These are phyloP conservation scores for Aureobasidium melanogenum DNA, from an alignment of 2,329 filamentous ascomycete genomes.

Conservation along the genomic window DNA sequence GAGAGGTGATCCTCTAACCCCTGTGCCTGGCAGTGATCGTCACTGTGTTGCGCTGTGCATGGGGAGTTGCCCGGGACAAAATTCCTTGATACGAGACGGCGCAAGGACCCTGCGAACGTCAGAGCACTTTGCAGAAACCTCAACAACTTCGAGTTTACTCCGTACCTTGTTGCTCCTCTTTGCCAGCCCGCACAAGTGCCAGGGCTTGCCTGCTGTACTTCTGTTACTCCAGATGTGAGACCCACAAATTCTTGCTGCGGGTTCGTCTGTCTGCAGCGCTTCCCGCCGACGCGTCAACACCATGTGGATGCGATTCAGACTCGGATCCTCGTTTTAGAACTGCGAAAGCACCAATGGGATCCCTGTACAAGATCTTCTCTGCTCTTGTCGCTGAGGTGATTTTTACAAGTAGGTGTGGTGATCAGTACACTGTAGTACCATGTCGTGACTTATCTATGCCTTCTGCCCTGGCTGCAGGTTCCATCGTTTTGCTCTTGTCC, in stretches of 20 bases:
- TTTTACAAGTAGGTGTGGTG: constrained; percentile 1
- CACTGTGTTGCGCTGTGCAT: not conserved
- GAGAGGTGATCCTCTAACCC: not conserved
- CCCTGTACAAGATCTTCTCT: not conserved
- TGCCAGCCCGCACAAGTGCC: not conserved
- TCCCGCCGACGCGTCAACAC: not conserved
- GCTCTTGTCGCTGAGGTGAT: constrained; percentile 1
- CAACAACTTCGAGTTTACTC: not conserved
- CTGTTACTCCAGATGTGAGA: too few relatives aligned
- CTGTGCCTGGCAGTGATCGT: constrained; percentile 2
- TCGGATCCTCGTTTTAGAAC: not conserved
- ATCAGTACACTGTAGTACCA: not conserved
- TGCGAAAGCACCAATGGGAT: not conserved
- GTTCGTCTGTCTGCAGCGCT: too few relatives aligned
- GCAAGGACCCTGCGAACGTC: constrained; percentile 1
- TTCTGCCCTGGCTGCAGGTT: not conserved
- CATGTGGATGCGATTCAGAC: not conserved
- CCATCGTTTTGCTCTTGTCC: not conserved
- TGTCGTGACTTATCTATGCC: constrained; percentile 1
- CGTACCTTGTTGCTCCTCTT: too few relatives aligned
- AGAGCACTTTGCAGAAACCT: constrained; percentile 1
- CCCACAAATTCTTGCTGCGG: too few relatives aligned
- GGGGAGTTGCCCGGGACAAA: constrained; percentile 1
- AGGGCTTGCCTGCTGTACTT: not conserved
- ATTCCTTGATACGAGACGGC: not conserved